A percentile compares a stretch with the other conserved stretches of the same genome.
These are phyloP conservation scores for Acorus calamus DNA, from an alignment of 106 monocot genomes.

Conservation along the genomic window DNA sequence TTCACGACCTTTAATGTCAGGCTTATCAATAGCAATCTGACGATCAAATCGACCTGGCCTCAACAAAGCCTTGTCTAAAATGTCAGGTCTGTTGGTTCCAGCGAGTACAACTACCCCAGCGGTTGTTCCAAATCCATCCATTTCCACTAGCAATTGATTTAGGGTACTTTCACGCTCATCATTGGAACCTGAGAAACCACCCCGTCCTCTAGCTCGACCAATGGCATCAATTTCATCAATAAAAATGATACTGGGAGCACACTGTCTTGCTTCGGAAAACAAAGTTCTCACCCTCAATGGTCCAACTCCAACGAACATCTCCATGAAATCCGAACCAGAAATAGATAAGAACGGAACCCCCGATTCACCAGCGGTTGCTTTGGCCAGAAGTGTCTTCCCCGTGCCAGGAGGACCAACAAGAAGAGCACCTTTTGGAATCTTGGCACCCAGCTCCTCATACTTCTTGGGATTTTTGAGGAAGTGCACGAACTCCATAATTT, in stretches of 20 bases:
- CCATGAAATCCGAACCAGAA: conserved; percentile 98
- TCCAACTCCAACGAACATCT: conserved; percentile 99
- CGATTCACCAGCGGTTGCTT: conserved; percentile 97
- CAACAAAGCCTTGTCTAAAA: conserved; percentile 84
- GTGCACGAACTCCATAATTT: conserved; percentile 99
- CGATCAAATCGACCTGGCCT: conserved; percentile 95
- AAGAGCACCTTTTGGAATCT: conserved; percentile 97
- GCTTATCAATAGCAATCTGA: conserved; percentile 80
- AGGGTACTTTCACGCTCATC: conserved; percentile 93
- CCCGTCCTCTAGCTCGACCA: conserved; percentile 80
- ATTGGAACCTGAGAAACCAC: conserved; percentile 76
- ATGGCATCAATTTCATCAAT: conserved; percentile 96
- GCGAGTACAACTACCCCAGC: conserved; percentile 91
- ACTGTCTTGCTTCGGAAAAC: conserved; percentile 87
- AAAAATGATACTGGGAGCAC: conserved; percentile 87
- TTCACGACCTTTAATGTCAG: conserved; percentile 90
- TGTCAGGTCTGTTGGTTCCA: conserved; percentile 86
- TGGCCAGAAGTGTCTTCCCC: conserved; percentile 95
- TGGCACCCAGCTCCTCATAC: conserved; percentile 89
- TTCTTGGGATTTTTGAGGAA: conserved; percentile 96
- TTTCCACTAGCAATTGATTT: conserved; percentile 85
- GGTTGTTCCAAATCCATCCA: conserved; percentile 98
- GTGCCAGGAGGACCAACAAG: conserved; percentile 99
- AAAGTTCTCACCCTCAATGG: conserved; percentile 86
- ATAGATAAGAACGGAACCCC: conserved; percentile 93